Percentiles rank a stretch among this genome's conserved stretches.
phyloP scores from a whole-genome alignment of 2,329 filamentous ascomycete species.

The Cladosporium sp. region DNA sequence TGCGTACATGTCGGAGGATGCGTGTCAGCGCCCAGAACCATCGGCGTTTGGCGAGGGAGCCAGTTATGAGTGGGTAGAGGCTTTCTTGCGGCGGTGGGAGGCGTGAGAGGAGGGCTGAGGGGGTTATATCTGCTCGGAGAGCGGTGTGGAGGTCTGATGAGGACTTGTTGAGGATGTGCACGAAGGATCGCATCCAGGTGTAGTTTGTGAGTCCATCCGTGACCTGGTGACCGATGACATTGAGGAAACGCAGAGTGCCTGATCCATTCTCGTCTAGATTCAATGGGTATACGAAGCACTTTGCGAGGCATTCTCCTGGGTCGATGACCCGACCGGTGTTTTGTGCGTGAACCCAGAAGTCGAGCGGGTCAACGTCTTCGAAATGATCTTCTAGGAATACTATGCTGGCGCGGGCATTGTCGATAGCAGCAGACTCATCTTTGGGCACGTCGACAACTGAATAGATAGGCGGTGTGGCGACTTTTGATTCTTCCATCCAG shows the following conservation, averaged over 20 bases:
- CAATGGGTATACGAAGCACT: conserved; percentile 38
- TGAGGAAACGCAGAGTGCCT: conserved; percentile 32
- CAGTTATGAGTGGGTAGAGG: conserved; percentile 38
- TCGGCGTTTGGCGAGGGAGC: conserved; percentile 36
- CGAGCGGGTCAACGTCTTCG: conserved; percentile 27
- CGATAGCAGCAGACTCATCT: conserved; percentile 29
- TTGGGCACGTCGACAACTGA: conserved; percentile 35
- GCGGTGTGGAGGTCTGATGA: conserved; percentile 19
- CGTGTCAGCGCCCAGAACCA: conserved; percentile 47
- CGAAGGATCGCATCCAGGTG: conserved; percentile 41
- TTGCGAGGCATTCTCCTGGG: conserved; percentile 34
- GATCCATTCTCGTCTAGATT: conserved; percentile 23
- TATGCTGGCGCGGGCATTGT: conserved; percentile 27
- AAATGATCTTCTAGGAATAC: conserved; percentile 39
- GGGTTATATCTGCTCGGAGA: conserved; percentile 19
- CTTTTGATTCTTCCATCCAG: conserved; percentile 13
- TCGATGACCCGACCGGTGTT: conserved; percentile 40
- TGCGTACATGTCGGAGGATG: conserved; percentile 41
- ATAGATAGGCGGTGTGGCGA: conserved; percentile 19
- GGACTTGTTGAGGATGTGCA: conserved; percentile 34
- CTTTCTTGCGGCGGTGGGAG: conserved; percentile 46
- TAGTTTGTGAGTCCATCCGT: conserved; percentile 42
- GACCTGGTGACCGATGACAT: conserved; percentile 43
- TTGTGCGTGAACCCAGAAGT: conserved; percentile 40
- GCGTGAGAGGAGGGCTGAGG: conserved; percentile 23